Base-by-base conservation (phyloP, 768 basidiomycete genomes). In the Auriculariales sp. region DNA sequence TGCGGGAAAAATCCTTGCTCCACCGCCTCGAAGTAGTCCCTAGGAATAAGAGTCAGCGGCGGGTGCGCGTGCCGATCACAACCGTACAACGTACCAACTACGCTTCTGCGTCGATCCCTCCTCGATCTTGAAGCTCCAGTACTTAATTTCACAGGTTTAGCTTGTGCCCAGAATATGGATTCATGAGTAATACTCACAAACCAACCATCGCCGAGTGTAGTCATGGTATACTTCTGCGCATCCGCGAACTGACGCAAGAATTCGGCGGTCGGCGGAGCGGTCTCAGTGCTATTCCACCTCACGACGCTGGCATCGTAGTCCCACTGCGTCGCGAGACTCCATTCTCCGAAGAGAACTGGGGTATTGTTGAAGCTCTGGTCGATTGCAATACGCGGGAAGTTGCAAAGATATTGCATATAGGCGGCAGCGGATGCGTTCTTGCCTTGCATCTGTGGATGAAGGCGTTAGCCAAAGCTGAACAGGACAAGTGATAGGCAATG, bases 101-200 rank as follows among this genome's bases (percentile, higher is more conserved):
- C 80, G 66, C 25, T 73, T 71, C 17, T 73, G 27, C 64, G 51
- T 1, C 50, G 49, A 2, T 78, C 80, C 32, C 62, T 71, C 61
- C 28, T 86, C 84, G 5, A 78, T 68, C 57, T 80, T 83, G 68
- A 86, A 85, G 62, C 77, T 83, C 83, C 83, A 86, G 61, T 69
- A 79, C 77, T 75, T 50, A 3, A 47, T 31, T 28, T 4, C n/a
- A 51, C 3, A 48, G 29, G 27, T 7, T 14, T 11, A 31, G 42
- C 31, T 15, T 12, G 35, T 34, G 47, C 27, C 3, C 25, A n/a
- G n/a, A n/a, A n/a, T n/a, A n/a, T 31, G 25, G 4, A 9, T 19
- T n/a, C 4, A 39, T 24, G 19, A 6, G 25, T n/a, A 50, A 30
- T 19, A 68, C 78, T 63, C 54, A 81, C 80, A 34, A 83, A 69